Base-by-base conservation (phyloP, 2,329 filamentous ascomycete species). In the Trichoderma lentiforme region DNA sequence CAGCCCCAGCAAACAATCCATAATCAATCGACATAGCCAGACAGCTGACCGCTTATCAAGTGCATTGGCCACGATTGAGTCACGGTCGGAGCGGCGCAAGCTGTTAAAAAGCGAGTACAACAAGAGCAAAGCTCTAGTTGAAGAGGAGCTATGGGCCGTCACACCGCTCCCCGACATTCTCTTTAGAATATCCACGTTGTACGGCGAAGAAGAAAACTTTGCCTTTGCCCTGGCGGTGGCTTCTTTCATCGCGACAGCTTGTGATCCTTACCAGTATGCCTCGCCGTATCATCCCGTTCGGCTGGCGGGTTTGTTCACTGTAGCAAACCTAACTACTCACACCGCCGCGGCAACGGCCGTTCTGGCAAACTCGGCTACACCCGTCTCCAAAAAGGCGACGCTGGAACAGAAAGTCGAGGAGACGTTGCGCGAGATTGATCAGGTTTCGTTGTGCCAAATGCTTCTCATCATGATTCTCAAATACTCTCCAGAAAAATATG, bases 391-490 rank as follows among this genome's bases (percentile, higher is more conserved):
- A 3, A 74, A 73, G 2, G 72, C 73, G 53, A 68, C 72, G 66
- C 64, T 80, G n/a, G 75, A 77, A 24, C 60, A 75, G 58, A 71
- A 76, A 64, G 73, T 75, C 15, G 75, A 79, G 0, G 75, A 82
- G 24, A 73, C 77, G 0, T 75, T 89, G 21, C 76, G 78, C 4
- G 81, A 82, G 18, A 83, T 86, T 11, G 87, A 89, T 71, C 86
- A 87, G 73, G 82, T 87, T 3, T 86, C 84, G 11, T 79, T 89
- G 64, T 86, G 85, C 73, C 86, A 90, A 74, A 84, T 85, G 70
- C 76, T 90, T 15, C 79, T 89, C 69, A 79, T 84, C 47, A 82
- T 90, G 75, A 81, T 86, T 14, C 74, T 84, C 24, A 78, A 82
- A 34, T 82, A 84, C 60, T 83, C 80, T 1, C 82, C 83, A 0